Conservation (phyloP, 805 yeast genomes). For the Wickerhamomyces canadensis region DNA sequence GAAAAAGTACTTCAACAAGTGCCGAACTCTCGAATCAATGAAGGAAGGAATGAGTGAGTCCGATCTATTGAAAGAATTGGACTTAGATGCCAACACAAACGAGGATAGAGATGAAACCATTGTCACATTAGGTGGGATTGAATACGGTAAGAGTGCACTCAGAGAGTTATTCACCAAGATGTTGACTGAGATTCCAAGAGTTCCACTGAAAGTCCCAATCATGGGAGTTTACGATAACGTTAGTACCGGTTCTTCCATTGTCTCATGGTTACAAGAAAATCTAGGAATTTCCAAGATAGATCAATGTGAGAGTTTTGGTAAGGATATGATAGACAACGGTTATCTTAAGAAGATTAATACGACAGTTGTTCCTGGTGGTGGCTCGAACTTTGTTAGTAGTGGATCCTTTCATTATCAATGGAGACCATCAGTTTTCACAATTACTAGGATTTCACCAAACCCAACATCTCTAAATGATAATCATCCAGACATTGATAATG, state of each 20-base stretch:
- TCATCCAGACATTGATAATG: slow-evolving; percentile 20
- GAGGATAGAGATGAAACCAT: slow-evolving; percentile 21
- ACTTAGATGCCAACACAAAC: slow-evolving; percentile 10
- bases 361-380: slow-evolving; percentile 65
- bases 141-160: slow-evolving; percentile 35
- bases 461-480: slow-evolving; percentile 7
- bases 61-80: slow-evolving; percentile 27
- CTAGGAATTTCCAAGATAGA: slow-evolving; percentile 40
- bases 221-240: slow-evolving; percentile 63
- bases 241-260: slow-evolving; percentile 55
- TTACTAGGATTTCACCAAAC: slow-evolving; percentile 33
- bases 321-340: slow-evolving; percentile 57
- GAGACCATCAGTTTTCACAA: slow-evolving; percentile 62
- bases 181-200: slow-evolving; percentile 45
- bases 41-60: slow-evolving; percentile 43
- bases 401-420: slow-evolving; percentile 75
- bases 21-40: slow-evolving; percentile 67
- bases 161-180: slow-evolving; percentile 37
- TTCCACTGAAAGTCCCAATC: slow-evolving; percentile 56
- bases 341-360: slow-evolving; percentile 47
- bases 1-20: slow-evolving; percentile 70
- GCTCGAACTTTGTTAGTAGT: slow-evolving; percentile 72
- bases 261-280: slow-evolving; percentile 51
- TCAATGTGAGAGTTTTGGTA: slow-evolving; percentile 69
- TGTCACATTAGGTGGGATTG: slow-evolving; percentile 30